Percentiles rank a stretch among this genome's conserved stretches.
phyloP scores from a whole-genome alignment of 306 rosid genomes.

The Sechiopsis laciniata region DNA sequence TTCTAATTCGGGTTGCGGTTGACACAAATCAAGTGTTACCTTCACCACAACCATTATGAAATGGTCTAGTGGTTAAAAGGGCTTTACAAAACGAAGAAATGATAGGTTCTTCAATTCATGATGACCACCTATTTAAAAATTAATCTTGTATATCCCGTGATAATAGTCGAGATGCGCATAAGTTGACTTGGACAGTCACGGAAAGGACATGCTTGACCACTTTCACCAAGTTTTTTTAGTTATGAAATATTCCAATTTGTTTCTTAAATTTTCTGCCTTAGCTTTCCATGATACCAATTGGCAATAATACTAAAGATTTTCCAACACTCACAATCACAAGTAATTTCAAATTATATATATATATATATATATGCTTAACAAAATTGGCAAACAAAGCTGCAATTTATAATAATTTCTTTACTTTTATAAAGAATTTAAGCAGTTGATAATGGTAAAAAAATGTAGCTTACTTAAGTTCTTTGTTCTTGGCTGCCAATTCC shows the following conservation, averaged over 20 bases:
- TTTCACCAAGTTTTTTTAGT: neutral
- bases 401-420: neutral
- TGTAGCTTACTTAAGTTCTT: slow-evolving; percentile 12
- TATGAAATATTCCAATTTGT: neutral
- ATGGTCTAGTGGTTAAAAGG: too few species aligned
- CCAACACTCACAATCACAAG: slow-evolving; percentile 4
- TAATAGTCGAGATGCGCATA: too few species aligned
- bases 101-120: too few species aligned
- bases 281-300: neutral
- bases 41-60: too few species aligned
- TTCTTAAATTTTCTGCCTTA: neutral
- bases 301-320: neutral
- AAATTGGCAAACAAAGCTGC: neutral
- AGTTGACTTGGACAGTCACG: too few species aligned
- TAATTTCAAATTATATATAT: neutral
- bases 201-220: too few species aligned
- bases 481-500: slow-evolving; percentile 20
- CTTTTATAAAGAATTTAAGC: neutral
- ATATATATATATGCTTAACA: neutral
- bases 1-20: too few species aligned
- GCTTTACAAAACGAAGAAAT: too few species aligned
- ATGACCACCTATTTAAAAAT: too few species aligned
- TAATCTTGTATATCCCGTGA: too few species aligned
- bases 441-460: neutral
- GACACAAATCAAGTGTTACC: too few species aligned